These are phyloP conservation scores for Cytospora schulzeri DNA, from an alignment of 2,329 filamentous ascomycete genomes.

Conservation along the genomic window DNA sequence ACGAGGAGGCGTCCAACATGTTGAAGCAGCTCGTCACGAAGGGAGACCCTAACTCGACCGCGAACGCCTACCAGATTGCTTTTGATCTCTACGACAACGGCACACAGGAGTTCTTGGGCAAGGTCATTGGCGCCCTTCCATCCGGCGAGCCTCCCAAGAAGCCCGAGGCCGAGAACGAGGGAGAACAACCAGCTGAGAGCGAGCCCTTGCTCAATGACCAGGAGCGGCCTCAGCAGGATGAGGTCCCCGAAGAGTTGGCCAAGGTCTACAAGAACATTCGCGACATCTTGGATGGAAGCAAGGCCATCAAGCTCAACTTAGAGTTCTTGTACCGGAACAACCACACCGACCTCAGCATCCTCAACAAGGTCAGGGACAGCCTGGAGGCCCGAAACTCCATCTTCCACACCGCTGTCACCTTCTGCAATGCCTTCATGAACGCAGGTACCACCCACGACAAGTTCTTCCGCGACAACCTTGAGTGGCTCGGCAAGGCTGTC, in stretches of 20 bases:
- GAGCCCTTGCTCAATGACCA: slow-evolving; percentile 53
- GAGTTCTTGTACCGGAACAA: slow-evolving; percentile 97
- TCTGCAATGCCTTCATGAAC: slow-evolving; percentile 99
- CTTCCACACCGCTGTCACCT: slow-evolving; percentile 95
- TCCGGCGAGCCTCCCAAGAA: slow-evolving; percentile 50
- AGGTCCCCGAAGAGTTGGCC: slow-evolving; percentile 54
- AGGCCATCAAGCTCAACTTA: slow-evolving; percentile 90
- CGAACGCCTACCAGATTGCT: slow-evolving; percentile 93
- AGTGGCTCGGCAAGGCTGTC: slow-evolving; percentile 97
- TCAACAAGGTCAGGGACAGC: slow-evolving; percentile 96
- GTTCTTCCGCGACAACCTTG: slow-evolving; percentile 96
- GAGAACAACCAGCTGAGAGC: slow-evolving; percentile 46
- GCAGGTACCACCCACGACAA: slow-evolving; percentile 97
- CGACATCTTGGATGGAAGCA: slow-evolving; percentile 79
- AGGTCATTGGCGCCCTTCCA: slow-evolving; percentile 81
- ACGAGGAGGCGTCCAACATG: slow-evolving; percentile 86
- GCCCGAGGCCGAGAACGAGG: slow-evolving; percentile 47
- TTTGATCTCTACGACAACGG: slow-evolving; percentile 99
- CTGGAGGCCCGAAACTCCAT: slow-evolving; percentile 93
- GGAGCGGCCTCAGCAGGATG: slow-evolving; percentile 57
- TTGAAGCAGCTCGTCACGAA: slow-evolving; percentile 79
- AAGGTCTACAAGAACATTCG: slow-evolving; percentile 66
- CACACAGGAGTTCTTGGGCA: slow-evolving; percentile 92
- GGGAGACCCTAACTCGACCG: slow-evolving; percentile 75
- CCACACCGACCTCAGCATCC: slow-evolving; percentile 84